phyloP scores from a whole-genome alignment of 352 stramenopile genomes.

The Pelagophyceae sp. region DNA sequence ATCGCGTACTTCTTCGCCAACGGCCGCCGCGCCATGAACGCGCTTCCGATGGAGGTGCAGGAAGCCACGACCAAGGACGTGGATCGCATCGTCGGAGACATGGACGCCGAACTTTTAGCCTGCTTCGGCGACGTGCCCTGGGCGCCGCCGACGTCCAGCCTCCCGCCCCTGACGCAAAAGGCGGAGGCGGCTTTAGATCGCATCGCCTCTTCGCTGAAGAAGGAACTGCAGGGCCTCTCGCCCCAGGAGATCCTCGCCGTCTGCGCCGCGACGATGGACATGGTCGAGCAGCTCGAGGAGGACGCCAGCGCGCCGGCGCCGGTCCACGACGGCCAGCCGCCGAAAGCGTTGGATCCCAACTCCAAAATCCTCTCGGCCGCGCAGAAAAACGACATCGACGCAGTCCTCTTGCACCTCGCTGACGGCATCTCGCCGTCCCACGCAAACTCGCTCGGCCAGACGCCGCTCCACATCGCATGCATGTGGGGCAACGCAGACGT shows the following conservation, averaged over 20 bases:
- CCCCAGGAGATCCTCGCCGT: not conserved
- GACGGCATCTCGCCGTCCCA: constrained; percentile 7
- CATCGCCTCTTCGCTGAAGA: not conserved
- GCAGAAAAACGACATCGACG: constrained; percentile 43
- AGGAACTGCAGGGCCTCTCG: not conserved
- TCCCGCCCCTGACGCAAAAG: not conserved
- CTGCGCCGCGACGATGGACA: not conserved
- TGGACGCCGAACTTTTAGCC: not conserved
- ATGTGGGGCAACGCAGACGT: constrained; percentile 28
- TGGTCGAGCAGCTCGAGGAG: constrained; percentile 17
- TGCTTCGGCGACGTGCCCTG: not conserved
- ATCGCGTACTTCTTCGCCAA: constrained; percentile 48
- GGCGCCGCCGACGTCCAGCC: not conserved
- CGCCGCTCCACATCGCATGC: constrained; percentile 5
- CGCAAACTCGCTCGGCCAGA: constrained; percentile 17
- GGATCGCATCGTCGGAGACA: constrained; percentile 19
- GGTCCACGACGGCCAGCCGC: not conserved
- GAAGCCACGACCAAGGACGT: constrained; percentile 45
- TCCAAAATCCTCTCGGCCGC: constrained; percentile 38
- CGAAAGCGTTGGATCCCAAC: not conserved
- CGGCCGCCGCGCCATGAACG: constrained; percentile 46
- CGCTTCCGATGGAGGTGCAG: constrained; percentile 46
- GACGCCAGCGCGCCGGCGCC: not conserved
- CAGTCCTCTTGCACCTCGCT: not conserved
- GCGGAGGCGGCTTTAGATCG: not conserved